Evolutionary conservation across 306 rosid species (phyloP).

Genomic region (Glycine tomentella): DNA sequence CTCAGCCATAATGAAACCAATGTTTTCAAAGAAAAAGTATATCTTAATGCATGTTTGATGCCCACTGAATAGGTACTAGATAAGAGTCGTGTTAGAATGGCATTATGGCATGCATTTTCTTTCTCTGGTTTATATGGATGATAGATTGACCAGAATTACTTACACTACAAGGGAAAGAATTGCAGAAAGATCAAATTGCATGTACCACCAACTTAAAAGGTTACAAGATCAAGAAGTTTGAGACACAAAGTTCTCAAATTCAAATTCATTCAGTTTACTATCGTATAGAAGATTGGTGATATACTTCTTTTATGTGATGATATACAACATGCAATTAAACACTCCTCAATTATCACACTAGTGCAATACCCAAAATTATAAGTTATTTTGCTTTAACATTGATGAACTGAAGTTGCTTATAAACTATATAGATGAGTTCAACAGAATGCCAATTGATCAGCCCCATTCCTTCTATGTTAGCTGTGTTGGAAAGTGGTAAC

Average conservation of each 20-base stretch:
- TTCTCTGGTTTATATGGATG: background rate
- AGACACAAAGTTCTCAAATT: background rate
- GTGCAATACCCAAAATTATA: constrained; percentile 20
- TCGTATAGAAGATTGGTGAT: constrained; percentile 4
- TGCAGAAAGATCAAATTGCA: constrained; percentile 10
- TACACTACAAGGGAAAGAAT: background rate
- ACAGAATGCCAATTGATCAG: background rate
- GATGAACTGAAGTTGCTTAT: constrained; percentile 17
- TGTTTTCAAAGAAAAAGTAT: background rate
- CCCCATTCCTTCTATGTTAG: too few species aligned
- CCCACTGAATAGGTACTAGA: constrained; percentile 8
- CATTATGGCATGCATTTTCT: background rate
- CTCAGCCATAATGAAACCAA: constrained; percentile 29
- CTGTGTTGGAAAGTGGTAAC: too few species aligned
- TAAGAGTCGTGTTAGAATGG: constrained; percentile 24
- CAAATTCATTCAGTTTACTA: constrained; percentile 27
- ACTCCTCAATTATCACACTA: constrained; percentile 27
- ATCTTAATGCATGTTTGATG: background rate
- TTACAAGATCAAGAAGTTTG: background rate
- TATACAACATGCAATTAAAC: background rate
- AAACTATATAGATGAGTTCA: background rate
- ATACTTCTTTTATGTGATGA: too few species aligned
- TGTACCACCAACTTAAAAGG: background rate
- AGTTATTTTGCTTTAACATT: constrained; percentile 17
- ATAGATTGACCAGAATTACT: constrained; percentile 21